Base-by-base conservation (phyloP, 805 yeast genomes). In the Suhomyces emberorum region DNA sequence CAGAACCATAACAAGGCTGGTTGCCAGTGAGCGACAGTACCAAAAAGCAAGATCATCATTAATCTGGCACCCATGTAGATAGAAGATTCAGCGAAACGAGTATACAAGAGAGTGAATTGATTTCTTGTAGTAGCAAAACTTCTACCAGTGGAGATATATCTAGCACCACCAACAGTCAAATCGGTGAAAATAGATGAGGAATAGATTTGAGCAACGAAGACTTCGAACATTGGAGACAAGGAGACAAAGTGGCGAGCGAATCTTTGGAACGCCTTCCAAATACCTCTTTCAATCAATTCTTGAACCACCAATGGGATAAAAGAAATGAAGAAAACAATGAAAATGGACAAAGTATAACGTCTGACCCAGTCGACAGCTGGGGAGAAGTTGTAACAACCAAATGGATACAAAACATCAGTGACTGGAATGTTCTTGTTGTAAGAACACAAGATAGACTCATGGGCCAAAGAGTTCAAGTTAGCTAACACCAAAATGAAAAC, bases 1-100 rank as follows among this genome's bases (percentile, higher is more conserved):
- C 98, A 93, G 79, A 93, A 93, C 96, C 97, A 93, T 46, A 91
- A 65, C 51, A 93, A 72, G 28, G 97, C 86, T 16, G 96, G 83
- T 66, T 87, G 95, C 98, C 98, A 84, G 54, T 79, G 80, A 19
- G 88, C 74, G 50, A 79, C 78, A 14, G 88, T 76, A 54, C 85
- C 88, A 44, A 82, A 82, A 43, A 82, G 60, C 46, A 83, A 71
- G 73, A 83, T 77, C 57, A 84, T 57, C 76, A 82, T 69, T 34
- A 79, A 76, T 71, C 89, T 79, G 15, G 87, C 82, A 65, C 95
- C 95, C 81, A 82, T 76, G 61, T 84, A 84, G 59, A 84, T 83
- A 25, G 91, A 83, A 19, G 88, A 80, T 42, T 82, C 85, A 32
- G 89, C 89, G 64, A 82, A 84, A 64, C 88, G 74, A 15, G 88